A percentile compares a stretch with the other conserved stretches of the same genome.
Evolutionary conservation across 345 rosid genomes (phyloP).

Genomic region (Bruguiera gymnorhiza): DNA sequence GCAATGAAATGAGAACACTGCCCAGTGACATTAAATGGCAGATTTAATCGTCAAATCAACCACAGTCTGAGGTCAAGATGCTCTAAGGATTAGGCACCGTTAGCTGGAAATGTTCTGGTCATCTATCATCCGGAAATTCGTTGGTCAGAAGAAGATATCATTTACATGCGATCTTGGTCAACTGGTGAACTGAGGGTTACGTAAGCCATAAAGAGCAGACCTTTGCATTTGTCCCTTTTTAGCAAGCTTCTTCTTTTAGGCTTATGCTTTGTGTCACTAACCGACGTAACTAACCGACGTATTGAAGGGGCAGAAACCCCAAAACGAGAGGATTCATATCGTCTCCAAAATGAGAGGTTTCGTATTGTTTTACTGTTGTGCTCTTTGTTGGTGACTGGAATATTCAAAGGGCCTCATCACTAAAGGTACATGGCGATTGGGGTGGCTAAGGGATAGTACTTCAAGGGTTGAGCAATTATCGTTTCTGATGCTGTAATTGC

Average conservation of each 20-base stretch:
- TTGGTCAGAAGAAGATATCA: neutral
- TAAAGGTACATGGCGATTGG: neutral
- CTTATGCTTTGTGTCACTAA: neutral
- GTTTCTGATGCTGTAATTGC: slow-evolving; percentile 3
- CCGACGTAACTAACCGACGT: neutral
- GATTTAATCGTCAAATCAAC: neutral
- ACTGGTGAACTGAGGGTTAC: neutral
- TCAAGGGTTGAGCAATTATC: neutral
- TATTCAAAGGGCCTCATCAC: neutral
- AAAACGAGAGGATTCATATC: too few species aligned
- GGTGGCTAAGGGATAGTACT: neutral
- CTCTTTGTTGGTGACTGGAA: too few species aligned
- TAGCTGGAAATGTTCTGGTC: neutral
- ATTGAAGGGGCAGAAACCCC: too few species aligned
- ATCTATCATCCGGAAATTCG: neutral
- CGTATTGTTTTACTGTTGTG: too few species aligned
- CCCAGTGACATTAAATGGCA: neutral
- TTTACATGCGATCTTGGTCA: neutral
- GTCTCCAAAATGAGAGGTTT: too few species aligned
- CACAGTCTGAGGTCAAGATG: neutral
- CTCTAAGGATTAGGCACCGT: neutral
- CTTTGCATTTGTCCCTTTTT: neutral
- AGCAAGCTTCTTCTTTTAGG: neutral
- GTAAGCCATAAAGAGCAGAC: neutral
- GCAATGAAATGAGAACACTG: slow-evolving; percentile 40